These are phyloP conservation scores for Inga laurina DNA, from an alignment of 306 rosid genomes.

Conservation along the genomic window DNA sequence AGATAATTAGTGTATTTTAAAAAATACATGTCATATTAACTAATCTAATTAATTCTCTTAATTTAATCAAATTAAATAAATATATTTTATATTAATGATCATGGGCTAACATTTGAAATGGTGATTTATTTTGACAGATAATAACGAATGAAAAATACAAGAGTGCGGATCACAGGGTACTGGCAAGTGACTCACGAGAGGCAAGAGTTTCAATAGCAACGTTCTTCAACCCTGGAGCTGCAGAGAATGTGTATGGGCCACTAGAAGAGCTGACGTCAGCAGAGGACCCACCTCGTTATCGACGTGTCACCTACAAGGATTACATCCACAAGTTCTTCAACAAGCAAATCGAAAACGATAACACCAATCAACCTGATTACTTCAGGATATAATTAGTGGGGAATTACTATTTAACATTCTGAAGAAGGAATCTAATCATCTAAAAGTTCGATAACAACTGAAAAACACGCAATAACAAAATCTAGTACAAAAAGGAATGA, in stretches of 20 bases:
- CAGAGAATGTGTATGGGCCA: background rate
- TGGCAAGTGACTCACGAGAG: background rate
- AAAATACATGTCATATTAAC: too few relatives aligned
- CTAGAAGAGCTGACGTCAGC: background rate
- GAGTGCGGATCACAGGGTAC: background rate
- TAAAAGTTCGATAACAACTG: too few relatives aligned
- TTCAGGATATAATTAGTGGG: conserved; percentile 1
- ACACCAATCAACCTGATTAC: conserved; percentile 32
- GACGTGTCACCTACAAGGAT: background rate
- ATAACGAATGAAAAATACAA: background rate
- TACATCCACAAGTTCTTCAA: background rate
- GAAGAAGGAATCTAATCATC: too few relatives aligned
- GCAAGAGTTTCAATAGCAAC: background rate
- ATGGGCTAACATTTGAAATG: too few relatives aligned
- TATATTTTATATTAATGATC: too few relatives aligned
- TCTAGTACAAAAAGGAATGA: too few relatives aligned
- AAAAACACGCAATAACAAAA: too few relatives aligned
- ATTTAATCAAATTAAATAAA: too few relatives aligned
- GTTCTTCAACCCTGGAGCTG: background rate
- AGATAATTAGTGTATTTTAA: too few relatives aligned
- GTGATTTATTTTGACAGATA: background rate
- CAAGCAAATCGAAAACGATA: background rate
- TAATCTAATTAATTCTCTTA: too few relatives aligned
- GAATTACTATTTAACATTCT: too few relatives aligned
- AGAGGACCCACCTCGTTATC: background rate